Base-by-base conservation (phyloP, 2,329 filamentous ascomycete species). In the Seiridium unicorne region DNA sequence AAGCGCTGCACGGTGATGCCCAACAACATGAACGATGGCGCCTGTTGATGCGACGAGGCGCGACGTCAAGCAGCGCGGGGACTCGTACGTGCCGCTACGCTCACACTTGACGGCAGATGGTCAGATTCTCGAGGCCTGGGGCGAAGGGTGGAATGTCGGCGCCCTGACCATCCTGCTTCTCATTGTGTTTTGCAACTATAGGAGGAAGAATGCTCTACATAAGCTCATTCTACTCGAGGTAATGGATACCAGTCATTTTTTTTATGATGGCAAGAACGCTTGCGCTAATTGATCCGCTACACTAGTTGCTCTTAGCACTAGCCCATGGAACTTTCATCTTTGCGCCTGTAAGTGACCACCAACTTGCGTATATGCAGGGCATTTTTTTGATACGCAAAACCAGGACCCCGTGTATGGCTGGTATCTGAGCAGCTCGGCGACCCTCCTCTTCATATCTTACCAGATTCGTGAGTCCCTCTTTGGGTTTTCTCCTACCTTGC, bases 371-470 rank as follows among this genome's bases (percentile, higher is more conserved):
- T 2, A 11, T 32, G 47, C 3, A 7, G 4, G 5, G 47, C 13
- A 9, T 49, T 31, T 32, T 49, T 8, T 26, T 49, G 47, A 55
- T 31, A 18, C n/a, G 42, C n/a, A 44, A 44, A 55, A 76, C 18
- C 7, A 83, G 83, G 0, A 55, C 10, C 53, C 76, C 76, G 3
- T 87, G 1, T 63, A 86, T 67, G 84, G 83, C 54, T 89, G 86
- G 86, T 89, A 87, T 71, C 76, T 89, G 3, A 86, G 84, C 1
- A 75, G 79, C 32, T 85, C 83, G 2, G 86, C 84, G 6, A 81
- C 88, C 6, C 79, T 84, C 18, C 79, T 89, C 32, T 87, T 87
- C 63, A 74, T 80, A n/a, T 87, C 84, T 3, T 89, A 85, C 84
- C 80, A 77, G 10, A 72, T 89, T 7, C 87, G 18, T 26, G 18